phyloP scores from a whole-genome alignment of 352 stramenopile species.

The Phytophthora chlamydospora region DNA sequence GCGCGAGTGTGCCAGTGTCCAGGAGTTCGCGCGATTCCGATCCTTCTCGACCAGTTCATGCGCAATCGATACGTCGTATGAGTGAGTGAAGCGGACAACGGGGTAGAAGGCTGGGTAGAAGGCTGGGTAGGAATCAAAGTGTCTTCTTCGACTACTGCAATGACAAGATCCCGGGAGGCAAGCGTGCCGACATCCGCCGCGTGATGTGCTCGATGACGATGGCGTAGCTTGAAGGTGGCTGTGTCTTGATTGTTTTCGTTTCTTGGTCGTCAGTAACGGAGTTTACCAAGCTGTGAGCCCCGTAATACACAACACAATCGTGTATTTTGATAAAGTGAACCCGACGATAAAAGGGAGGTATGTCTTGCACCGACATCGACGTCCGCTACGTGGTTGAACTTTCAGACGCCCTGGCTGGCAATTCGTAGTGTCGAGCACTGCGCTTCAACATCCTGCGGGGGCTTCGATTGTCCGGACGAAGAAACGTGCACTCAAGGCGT shows the following conservation, averaged over 20 bases:
- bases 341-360: background rate
- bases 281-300: constrained; percentile 5
- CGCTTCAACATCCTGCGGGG: no score
- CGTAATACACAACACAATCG: constrained; percentile 6
- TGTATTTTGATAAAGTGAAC: background rate
- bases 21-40: constrained; percentile 22
- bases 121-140: no score
- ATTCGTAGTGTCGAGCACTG: no score
- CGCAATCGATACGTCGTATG: constrained; percentile 8
- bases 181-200: no score
- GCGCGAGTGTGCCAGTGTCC: constrained; percentile 14
- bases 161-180: no score
- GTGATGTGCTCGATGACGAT: no score
- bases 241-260: constrained; percentile 3
- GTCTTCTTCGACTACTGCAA: no score
- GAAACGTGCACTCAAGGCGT: no score
- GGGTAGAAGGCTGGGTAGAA: no score
- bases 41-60: constrained; percentile 36
- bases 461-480: no score
- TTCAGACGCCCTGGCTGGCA: background rate
- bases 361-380: background rate
- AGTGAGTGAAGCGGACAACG: background rate
- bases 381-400: constrained; percentile 10
- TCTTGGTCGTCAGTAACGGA: constrained; percentile 2
- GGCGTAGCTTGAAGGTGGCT: no score